A percentile compares a stretch with the other conserved stretches of the same genome.
Evolutionary conservation across 139 green algal genomes (phyloP).

Genomic region (Chlamydomonas schloesseri): DNA sequence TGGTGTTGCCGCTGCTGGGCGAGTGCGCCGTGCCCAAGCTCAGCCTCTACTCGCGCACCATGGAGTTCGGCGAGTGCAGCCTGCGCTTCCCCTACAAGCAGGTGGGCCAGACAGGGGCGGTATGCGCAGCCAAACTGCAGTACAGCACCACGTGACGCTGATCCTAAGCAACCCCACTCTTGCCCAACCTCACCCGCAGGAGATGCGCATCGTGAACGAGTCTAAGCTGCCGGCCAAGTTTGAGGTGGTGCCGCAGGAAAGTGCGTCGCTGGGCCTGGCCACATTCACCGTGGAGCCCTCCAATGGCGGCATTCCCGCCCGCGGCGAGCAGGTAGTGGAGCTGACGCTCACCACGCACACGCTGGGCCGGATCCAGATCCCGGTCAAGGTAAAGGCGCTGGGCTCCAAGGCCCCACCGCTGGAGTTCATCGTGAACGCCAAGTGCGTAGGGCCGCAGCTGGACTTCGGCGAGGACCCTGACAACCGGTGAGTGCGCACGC

Average conservation of each 20-base stretch:
- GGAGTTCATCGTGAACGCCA: slow-evolving; percentile 73
- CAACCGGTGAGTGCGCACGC: background rate
- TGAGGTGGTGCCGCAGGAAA: slow-evolving; percentile 77
- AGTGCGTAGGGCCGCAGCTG: slow-evolving; percentile 74
- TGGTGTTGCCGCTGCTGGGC: slow-evolving; percentile 63
- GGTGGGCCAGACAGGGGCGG: background rate
- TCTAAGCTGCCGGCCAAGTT: slow-evolving; percentile 86
- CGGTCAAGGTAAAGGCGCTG: slow-evolving; percentile 65
- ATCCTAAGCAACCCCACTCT: no score
- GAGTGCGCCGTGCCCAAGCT: slow-evolving; percentile 83
- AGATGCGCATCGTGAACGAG: slow-evolving; percentile 70
- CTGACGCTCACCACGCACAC: slow-evolving; percentile 71
- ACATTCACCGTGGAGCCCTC: slow-evolving; percentile 63
- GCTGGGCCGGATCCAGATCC: slow-evolving; percentile 81
- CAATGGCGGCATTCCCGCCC: slow-evolving; percentile 67
- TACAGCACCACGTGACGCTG: no score
- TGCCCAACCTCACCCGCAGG: background rate
- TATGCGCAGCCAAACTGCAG: no score
- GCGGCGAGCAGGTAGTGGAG: slow-evolving; percentile 64
- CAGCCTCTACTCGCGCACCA: slow-evolving; percentile 38
- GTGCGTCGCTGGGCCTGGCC: slow-evolving; percentile 66
- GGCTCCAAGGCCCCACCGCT: slow-evolving; percentile 71
- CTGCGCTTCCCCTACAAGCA: slow-evolving; percentile 78
- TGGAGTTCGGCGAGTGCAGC: slow-evolving; percentile 85
- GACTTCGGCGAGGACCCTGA: slow-evolving; percentile 57